phyloP scores from a whole-genome alignment of 2,329 filamentous ascomycete species.

The Neofusicoccum kwambonambiense region DNA sequence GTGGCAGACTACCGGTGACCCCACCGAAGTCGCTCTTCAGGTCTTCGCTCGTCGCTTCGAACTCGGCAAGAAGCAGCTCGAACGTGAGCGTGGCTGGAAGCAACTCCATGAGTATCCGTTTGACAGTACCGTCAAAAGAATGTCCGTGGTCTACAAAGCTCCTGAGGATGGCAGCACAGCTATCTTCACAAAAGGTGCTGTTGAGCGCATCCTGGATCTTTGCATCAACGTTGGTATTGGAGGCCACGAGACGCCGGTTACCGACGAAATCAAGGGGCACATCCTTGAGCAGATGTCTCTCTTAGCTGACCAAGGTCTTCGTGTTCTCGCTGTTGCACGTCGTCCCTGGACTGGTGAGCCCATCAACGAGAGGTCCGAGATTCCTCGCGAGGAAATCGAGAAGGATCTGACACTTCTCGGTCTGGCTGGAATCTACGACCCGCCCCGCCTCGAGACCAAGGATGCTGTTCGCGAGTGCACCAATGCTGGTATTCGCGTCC shows the following conservation, averaged over 20 bases:
- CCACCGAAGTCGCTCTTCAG: constrained; percentile 41
- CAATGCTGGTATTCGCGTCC: constrained; percentile 47
- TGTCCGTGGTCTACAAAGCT: constrained; percentile 40
- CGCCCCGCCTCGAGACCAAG: constrained; percentile 77
- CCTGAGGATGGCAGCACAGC: constrained; percentile 30
- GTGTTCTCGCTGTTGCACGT: constrained; percentile 29
- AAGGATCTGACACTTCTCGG: constrained; percentile 70
- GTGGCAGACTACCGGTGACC: constrained; percentile 36
- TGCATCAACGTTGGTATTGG: constrained; percentile 36
- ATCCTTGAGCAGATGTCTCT: constrained; percentile 61
- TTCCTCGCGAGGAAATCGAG: constrained; percentile 62
- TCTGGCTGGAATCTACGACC: constrained; percentile 84
- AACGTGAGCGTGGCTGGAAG: constrained; percentile 27
- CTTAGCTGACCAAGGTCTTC: constrained; percentile 22
- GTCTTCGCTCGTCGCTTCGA: constrained; percentile 39
- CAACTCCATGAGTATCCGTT: constrained; percentile 40
- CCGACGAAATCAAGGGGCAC: constrained; percentile 45
- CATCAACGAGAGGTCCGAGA: constrained; percentile 27
- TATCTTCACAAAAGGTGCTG: constrained; percentile 41
- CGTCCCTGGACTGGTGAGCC: constrained; percentile 31
- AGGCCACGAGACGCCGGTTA: not conserved
- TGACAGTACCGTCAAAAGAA: constrained; percentile 41
- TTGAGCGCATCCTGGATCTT: constrained; percentile 26
- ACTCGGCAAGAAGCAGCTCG: constrained; percentile 34
- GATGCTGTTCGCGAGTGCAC: constrained; percentile 49